These are phyloP conservation scores for Posidonia oceanica DNA, from an alignment of 116 monocot genomes.

Conservation along the genomic window DNA sequence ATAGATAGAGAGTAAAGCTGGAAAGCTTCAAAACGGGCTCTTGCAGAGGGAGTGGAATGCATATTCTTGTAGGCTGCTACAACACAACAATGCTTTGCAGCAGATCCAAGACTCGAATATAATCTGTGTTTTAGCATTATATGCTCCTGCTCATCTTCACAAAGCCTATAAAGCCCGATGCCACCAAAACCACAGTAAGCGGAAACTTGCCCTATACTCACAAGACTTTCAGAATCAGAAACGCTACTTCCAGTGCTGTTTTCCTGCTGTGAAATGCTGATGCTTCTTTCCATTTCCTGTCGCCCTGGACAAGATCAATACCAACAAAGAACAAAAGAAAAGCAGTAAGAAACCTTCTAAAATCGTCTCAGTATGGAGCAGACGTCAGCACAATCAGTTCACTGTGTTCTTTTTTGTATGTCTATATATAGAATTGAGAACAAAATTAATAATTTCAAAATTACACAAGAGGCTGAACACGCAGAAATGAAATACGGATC, in stretches of 20 bases:
- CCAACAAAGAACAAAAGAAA: not conserved
- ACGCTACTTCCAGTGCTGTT: slow-evolving; percentile 14
- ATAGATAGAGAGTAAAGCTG: slow-evolving; percentile 19
- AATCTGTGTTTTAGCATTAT: slow-evolving; percentile 33
- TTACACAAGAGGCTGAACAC: too few species aligned
- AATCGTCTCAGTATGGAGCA: too few species aligned
- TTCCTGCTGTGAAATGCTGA: not conserved
- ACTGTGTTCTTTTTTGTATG: too few species aligned
- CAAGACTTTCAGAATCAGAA: slow-evolving; percentile 18
- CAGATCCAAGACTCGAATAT: slow-evolving; percentile 32
- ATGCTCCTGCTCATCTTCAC: slow-evolving; percentile 23
- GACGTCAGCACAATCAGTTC: too few species aligned
- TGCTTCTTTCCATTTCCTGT: slow-evolving; percentile 1
- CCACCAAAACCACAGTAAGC: not conserved
- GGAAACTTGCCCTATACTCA: not conserved
- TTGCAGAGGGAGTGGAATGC: slow-evolving; percentile 11
- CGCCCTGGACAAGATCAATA: not conserved
- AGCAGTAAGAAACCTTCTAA: too few species aligned
- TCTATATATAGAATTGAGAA: too few species aligned
- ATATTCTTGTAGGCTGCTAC: slow-evolving; percentile 11
- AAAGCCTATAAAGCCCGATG: slow-evolving; percentile 10
- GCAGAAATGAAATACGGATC: too few species aligned
- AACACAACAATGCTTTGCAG: slow-evolving; percentile 28
- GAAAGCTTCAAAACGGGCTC: slow-evolving; percentile 24
- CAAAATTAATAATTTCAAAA: too few species aligned